These are phyloP conservation scores for Talaromyces ruber DNA, from an alignment of 495 filamentous ascomycete genomes.

Conservation along the genomic window DNA sequence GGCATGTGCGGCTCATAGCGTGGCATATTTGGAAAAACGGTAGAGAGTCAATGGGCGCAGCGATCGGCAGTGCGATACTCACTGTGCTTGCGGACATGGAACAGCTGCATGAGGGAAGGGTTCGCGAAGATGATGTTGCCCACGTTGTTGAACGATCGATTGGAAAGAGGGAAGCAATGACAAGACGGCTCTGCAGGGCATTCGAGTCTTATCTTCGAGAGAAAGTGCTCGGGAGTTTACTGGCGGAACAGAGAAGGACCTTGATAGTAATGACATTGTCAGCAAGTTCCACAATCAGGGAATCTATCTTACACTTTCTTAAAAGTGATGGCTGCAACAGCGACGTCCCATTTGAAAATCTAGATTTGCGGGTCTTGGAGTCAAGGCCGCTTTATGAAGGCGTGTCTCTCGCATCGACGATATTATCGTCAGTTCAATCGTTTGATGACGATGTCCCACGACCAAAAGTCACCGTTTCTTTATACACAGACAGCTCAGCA, in stretches of 20 bases:
- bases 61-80: constrained; percentile 44
- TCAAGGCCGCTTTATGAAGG: constrained; percentile 61
- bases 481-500: constrained; percentile 55
- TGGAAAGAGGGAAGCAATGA: constrained; percentile 14
- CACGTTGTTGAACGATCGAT: constrained; percentile 24
- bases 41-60: constrained; percentile 54
- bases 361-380: constrained; percentile 54
- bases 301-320: constrained; percentile 26
- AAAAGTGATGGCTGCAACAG: neutral
- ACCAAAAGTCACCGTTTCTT: constrained; percentile 25
- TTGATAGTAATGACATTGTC: constrained; percentile 50
- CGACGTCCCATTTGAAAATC: constrained; percentile 14
- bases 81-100: constrained; percentile 32
- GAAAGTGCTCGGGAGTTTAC: constrained; percentile 15
- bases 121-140: constrained; percentile 17
- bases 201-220: constrained; percentile 25
- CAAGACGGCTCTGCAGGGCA: constrained; percentile 20
- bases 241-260: constrained; percentile 10
- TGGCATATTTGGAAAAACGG: constrained; percentile 60
- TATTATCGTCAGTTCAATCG: constrained; percentile 26
- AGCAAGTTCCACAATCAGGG: constrained; percentile 50
- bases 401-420: constrained; percentile 39
- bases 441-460: constrained; percentile 6
- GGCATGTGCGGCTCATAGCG: constrained; percentile 41
- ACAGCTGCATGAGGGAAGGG: constrained; percentile 5